Evolutionary conservation across 805 yeast genomes (phyloP).

Genomic region (Starmerella potacharoeniae): DNA sequence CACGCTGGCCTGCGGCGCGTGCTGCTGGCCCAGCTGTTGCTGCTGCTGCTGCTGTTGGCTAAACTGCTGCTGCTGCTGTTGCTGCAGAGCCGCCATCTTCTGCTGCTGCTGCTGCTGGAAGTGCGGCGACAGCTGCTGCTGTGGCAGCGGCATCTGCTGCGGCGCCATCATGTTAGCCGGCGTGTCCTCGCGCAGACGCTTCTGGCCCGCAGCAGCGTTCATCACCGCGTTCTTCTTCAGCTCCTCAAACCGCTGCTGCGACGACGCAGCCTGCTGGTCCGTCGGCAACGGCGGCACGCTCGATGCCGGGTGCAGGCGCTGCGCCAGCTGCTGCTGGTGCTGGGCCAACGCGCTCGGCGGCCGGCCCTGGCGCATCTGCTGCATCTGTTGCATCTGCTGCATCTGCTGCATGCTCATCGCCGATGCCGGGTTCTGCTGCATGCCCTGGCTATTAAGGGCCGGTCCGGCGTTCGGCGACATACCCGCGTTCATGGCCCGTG

Average conservation of each 20-base stretch:
- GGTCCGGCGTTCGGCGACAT: neutral
- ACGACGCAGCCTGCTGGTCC: neutral
- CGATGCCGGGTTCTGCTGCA: neutral
- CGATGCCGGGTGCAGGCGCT: neutral
- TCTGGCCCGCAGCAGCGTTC: constrained; percentile 11
- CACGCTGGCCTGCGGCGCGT: constrained; percentile 22
- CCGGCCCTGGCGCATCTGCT: neutral
- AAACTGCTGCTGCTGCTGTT: constrained; percentile 7
- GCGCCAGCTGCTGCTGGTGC: neutral
- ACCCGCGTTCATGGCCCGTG: neutral
- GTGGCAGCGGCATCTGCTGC: constrained; percentile 15
- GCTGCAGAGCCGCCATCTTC: constrained; percentile 18
- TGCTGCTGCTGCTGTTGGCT: constrained; percentile 15
- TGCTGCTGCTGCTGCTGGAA: constrained; percentile 25
- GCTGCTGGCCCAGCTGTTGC: constrained; percentile 24
- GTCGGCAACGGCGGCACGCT: neutral
- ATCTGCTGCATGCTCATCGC: neutral
- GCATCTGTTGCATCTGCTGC: neutral
- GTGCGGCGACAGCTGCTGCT: constrained; percentile 8
- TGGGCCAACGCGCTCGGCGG: neutral
- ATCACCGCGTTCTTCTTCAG: constrained; percentile 43
- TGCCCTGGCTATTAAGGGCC: neutral
- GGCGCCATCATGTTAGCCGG: constrained; percentile 30
- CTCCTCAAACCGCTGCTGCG: constrained; percentile 30
- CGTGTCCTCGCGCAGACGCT: neutral